Evolutionary conservation across 257 asterid genomes (phyloP), one percentile per base, ranked within the genome.

Genomic region (Datura wrightii): DNA sequence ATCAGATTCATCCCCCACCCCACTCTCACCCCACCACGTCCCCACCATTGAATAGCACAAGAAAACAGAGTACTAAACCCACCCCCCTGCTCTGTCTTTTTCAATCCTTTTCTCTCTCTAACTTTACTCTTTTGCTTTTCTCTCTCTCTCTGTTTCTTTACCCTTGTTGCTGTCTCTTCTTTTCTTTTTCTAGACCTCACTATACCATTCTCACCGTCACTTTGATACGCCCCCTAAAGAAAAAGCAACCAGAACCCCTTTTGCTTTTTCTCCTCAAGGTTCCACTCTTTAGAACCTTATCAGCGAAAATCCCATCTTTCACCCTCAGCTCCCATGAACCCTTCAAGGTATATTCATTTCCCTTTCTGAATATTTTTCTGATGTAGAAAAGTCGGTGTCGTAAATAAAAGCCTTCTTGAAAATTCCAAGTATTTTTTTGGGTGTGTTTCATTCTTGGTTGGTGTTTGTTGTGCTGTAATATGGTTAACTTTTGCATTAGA

Each of bases 291-390:
- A 74, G 11, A 74, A 74, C 59, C 59, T 74, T 19, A 74, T 48
- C 58, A 74, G 2, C 16, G 10, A 72, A 78, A 50, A 52, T 76
- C 34, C 34, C 13, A 14, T 34, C 34, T 74, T 78, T 78, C 34
- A 50, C 3, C 59, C 6, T 78, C 46, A 52, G 6, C 63, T 78
- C 16, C 3, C 63, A 14, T 8, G 82, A 52, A 52, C 65, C 82
- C 31, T 78, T 56, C 14, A 44, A 31, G 82, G 82, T 78, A 78
- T 78, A 78, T 52, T 78, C 82, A 78, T 52, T 78, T 52, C 82
- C 34, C 82, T 78, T 52, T 78, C 15, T 78, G 16, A 50, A 50
- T 34, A 52, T 31, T 31, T 50, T 78, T 52, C 36, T 78, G 2
- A 52, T 78, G 59, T 78, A 34, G 24, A 41, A 69, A 52, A 34